Evolutionary conservation across 441 rosid genomes (phyloP).

Genomic region (Croton setiger): DNA sequence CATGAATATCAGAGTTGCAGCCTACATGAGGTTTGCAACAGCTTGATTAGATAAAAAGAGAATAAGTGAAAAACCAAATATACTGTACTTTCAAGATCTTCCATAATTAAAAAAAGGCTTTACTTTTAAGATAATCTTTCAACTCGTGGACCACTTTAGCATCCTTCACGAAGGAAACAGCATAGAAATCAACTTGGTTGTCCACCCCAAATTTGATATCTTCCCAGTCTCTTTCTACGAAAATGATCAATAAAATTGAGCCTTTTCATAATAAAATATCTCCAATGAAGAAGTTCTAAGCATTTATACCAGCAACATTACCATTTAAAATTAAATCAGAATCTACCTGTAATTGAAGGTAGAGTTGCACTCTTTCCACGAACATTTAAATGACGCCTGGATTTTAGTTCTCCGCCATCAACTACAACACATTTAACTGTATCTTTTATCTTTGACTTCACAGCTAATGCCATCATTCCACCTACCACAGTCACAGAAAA

Average conservation of each 20-base stretch:
- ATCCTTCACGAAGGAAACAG: slow-evolving; percentile 96
- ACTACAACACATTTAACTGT: slow-evolving; percentile 68
- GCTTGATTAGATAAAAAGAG: slow-evolving; percentile 14
- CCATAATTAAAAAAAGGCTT: background rate
- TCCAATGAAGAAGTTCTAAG: slow-evolving; percentile 3
- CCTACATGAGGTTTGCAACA: slow-evolving; percentile 44
- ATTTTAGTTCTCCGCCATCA: slow-evolving; percentile 93
- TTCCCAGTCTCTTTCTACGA: slow-evolving; percentile 93
- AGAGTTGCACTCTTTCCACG: slow-evolving; percentile 94
- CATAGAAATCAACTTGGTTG: slow-evolving; percentile 95
- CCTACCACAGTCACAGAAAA: slow-evolving; percentile 39
- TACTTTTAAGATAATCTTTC: slow-evolving; percentile 83
- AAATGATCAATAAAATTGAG: slow-evolving; percentile 18
- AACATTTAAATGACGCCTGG: slow-evolving; percentile 94
- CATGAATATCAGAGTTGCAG: slow-evolving; percentile 75
- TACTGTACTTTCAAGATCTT: background rate
- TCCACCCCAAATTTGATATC: slow-evolving; percentile 98
- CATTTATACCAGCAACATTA: slow-evolving; percentile 2
- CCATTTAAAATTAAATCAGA: slow-evolving; percentile 14
- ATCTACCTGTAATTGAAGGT: slow-evolving; percentile 89
- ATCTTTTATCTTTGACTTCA: slow-evolving; percentile 73
- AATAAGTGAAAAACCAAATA: slow-evolving; percentile 5
- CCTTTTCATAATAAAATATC: slow-evolving; percentile 1
- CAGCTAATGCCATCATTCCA: slow-evolving; percentile 97
- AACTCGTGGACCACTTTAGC: slow-evolving; percentile 87